Conservation (phyloP, 352 stramenopile genomes). For the Pythium rishiriense region DNA sequence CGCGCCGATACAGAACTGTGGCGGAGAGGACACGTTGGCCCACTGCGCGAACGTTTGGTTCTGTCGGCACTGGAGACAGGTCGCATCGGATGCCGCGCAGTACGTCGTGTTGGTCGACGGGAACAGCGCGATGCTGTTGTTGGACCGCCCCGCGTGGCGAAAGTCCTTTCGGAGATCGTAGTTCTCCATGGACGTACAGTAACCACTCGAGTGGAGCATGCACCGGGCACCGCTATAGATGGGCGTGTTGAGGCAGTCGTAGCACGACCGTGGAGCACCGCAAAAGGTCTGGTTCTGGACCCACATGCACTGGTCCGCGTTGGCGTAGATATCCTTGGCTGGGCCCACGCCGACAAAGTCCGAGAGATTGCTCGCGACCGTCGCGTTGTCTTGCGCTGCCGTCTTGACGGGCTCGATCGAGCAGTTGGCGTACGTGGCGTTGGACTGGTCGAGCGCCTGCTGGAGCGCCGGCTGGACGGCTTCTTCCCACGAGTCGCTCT, state of each 20-base stretch:
- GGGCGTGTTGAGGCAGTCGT: slow-evolving; percentile 45
- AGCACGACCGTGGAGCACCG: slow-evolving; percentile 45
- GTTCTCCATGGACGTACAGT: slow-evolving; percentile 48
- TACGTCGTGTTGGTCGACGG: slow-evolving; percentile 62
- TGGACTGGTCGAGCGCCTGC: slow-evolving; percentile 7
- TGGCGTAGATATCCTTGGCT: slow-evolving; percentile 38
- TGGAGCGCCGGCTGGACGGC: slow-evolving; percentile 39
- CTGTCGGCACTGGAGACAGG: slow-evolving; percentile 25
- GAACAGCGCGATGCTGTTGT: slow-evolving; percentile 33
- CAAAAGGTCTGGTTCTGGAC: slow-evolving; percentile 63
- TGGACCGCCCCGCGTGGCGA: slow-evolving; percentile 31
- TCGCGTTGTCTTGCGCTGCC: not conserved
- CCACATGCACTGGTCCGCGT: slow-evolving; percentile 54
- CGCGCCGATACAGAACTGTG: slow-evolving; percentile 44
- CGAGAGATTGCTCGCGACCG: not conserved
- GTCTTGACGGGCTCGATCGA: slow-evolving; percentile 18
- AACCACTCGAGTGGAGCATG: slow-evolving; percentile 53
- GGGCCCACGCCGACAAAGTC: slow-evolving; percentile 21
- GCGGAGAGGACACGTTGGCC: slow-evolving; percentile 29
- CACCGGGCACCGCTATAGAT: slow-evolving; percentile 35
- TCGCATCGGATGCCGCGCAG: slow-evolving; percentile 38
- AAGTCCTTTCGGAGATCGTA: slow-evolving; percentile 50
- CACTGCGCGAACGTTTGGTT: slow-evolving; percentile 28
- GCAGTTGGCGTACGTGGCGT: slow-evolving; percentile 10
- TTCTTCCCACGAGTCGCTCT: slow-evolving; percentile 40